Evolutionary conservation across 2,329 filamentous ascomycete genomes (phyloP).

Genomic region (Aschersonia sp.): DNA sequence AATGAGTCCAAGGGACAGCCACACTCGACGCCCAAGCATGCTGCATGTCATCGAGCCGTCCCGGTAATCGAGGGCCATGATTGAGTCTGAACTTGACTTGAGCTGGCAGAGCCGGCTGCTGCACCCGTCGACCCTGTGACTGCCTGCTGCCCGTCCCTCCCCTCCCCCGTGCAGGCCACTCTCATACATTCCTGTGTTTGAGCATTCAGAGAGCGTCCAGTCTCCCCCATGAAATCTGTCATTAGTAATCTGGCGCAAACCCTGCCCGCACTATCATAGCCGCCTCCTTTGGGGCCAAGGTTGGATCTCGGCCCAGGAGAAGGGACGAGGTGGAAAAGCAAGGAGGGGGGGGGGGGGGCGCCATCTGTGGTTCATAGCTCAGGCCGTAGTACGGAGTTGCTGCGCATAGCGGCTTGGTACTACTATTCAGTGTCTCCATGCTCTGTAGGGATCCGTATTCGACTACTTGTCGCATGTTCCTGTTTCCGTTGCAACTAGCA

Average conservation of each 20-base stretch:
- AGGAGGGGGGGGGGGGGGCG: background rate
- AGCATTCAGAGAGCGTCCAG: background rate
- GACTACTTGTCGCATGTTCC: constrained; percentile 4
- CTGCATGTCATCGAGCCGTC: background rate
- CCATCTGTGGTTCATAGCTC: constrained; percentile 3
- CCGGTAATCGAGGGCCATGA: background rate
- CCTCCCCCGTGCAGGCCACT: background rate
- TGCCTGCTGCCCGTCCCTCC: background rate
- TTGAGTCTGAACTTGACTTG: background rate
- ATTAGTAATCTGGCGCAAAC: background rate
- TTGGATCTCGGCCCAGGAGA: background rate
- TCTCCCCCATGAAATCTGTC: background rate
- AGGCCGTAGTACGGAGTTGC: background rate
- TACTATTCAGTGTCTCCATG: constrained; percentile 1
- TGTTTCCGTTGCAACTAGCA: background rate
- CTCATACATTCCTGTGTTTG: background rate
- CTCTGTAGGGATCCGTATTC: constrained; percentile 1
- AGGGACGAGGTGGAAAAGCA: background rate
- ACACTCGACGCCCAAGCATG: background rate
- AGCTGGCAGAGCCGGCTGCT: background rate
- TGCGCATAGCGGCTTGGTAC: background rate
- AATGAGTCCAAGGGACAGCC: background rate
- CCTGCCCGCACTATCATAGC: background rate
- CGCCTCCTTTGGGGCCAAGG: constrained; percentile 1
- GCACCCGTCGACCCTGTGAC: background rate